Percentiles rank a stretch among this genome's conserved stretches.
Evolutionary conservation across 2,329 filamentous ascomycete genomes (phyloP).

Genomic region (Paracamarosporium sp.): DNA sequence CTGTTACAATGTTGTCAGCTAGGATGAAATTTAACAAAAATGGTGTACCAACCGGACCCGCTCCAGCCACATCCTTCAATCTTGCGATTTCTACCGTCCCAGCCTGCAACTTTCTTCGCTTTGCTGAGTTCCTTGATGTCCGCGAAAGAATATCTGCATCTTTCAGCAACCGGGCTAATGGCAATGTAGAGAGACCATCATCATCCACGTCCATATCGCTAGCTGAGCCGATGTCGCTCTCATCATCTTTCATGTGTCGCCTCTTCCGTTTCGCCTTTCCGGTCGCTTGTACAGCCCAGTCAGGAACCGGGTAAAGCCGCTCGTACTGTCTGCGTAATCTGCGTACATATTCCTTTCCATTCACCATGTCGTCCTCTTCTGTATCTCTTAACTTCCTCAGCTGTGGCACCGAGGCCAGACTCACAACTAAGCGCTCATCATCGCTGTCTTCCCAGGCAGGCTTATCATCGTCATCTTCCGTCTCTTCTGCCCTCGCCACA

Average conservation of each 20-base stretch:
- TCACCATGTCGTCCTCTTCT: conserved; percentile 85
- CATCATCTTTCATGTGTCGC: conserved; percentile 50
- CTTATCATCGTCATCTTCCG: conserved; percentile 48
- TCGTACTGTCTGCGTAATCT: conserved; percentile 81
- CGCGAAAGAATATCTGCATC: conserved; percentile 72
- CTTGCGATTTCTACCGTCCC: conserved; percentile 91
- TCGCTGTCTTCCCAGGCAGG: conserved; percentile 94
- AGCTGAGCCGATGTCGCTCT: conserved; percentile 57
- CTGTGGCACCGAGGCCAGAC: conserved; percentile 75
- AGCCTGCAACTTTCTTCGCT: conserved; percentile 77
- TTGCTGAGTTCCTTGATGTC: conserved; percentile 56
- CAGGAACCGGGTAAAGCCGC: conserved; percentile 65
- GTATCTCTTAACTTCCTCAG: conserved; percentile 82
- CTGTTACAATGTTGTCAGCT: conserved; percentile 30
- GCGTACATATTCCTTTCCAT: conserved; percentile 82
- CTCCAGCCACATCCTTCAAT: conserved; percentile 81
- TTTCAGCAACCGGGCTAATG: conserved; percentile 80
- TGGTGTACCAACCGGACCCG: conserved; percentile 65
- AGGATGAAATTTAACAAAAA: not conserved
- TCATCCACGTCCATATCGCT: conserved; percentile 61
- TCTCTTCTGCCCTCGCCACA: conserved; percentile 48
- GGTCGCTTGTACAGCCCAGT: conserved; percentile 63
- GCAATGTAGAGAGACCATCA: conserved; percentile 68
- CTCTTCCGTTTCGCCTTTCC: conserved; percentile 55
- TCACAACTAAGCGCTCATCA: conserved; percentile 85